Evolutionary conservation across 202 grass and related monocot genomes (phyloP).

Genomic region (Setaria viridis): DNA sequence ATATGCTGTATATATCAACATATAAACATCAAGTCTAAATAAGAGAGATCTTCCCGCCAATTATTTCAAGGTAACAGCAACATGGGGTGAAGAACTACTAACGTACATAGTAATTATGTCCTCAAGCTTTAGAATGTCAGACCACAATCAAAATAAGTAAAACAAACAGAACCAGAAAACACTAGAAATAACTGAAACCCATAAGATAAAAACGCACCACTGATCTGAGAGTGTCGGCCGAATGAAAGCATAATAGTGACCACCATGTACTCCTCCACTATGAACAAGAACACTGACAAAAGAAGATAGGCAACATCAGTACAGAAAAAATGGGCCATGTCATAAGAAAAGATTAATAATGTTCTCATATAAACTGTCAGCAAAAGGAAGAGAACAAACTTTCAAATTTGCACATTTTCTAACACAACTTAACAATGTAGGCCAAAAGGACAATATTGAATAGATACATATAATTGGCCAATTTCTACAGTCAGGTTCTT

Average conservation of each 20-base stretch:
- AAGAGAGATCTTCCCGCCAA: background rate
- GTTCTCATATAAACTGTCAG: background rate
- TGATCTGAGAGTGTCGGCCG: slow-evolving; percentile 80
- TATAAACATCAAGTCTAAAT: background rate
- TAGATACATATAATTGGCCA: background rate
- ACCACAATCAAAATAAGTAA: slow-evolving; percentile 19
- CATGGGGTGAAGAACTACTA: background rate
- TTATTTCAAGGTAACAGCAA: background rate
- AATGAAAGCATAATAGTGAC: slow-evolving; percentile 95
- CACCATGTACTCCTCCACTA: slow-evolving; percentile 95
- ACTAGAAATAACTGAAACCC: slow-evolving; percentile 37
- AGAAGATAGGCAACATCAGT: slow-evolving; percentile 50
- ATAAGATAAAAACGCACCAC: slow-evolving; percentile 59
- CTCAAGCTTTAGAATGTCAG: background rate
- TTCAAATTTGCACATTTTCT: background rate
- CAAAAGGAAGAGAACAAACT: background rate
- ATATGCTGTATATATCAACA: background rate
- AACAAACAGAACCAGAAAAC: slow-evolving; percentile 1
- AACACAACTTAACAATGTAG: slow-evolving; percentile 8
- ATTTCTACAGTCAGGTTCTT: slow-evolving; percentile 2
- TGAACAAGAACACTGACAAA: slow-evolving; percentile 92
- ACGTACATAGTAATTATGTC: background rate
- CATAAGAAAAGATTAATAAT: slow-evolving; percentile 21
- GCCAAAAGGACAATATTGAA: background rate
- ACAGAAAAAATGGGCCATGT: slow-evolving; percentile 30